phyloP scores from a whole-genome alignment of 2,329 filamentous ascomycete genomes.

The Beauveria scarabaeidicola region DNA sequence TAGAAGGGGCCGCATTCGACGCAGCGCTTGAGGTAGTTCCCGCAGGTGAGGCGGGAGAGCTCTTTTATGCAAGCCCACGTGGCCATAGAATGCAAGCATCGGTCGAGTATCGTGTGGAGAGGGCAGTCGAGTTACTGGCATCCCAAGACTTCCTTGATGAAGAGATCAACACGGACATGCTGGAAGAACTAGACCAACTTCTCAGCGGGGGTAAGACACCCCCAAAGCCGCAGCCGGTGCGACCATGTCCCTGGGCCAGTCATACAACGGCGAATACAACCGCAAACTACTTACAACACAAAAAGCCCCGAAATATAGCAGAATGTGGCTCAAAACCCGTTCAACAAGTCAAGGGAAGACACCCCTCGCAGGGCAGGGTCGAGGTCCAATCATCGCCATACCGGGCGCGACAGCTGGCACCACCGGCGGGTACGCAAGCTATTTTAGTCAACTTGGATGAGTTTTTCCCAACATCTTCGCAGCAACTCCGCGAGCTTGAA shows the following conservation, averaged over 20 bases:
- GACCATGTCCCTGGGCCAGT: background rate
- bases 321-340: background rate
- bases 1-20: background rate
- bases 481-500: conserved; percentile 45
- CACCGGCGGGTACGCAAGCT: conserved; percentile 40
- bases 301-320: background rate
- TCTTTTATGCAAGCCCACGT: background rate
- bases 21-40: background rate
- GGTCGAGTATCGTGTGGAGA: background rate
- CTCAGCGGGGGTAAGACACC: background rate
- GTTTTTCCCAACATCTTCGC: conserved; percentile 47
- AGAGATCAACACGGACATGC: conserved; percentile 18
- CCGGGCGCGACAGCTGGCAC: conserved; percentile 16
- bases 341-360: background rate
- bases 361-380: background rate
- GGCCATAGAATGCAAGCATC: background rate
- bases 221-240: background rate
- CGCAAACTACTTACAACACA: background rate
- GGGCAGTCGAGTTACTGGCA: too few species aligned
- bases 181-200: conserved; percentile 13
- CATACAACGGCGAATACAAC: background rate
- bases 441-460: conserved; percentile 46
- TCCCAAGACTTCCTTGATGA: conserved; percentile 15
- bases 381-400: conserved; percentile 8
- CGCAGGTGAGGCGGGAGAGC: background rate